A percentile compares a stretch with the other conserved stretches of the same genome.
Evolutionary conservation across 106 monocot species (phyloP).

Genomic region (Cymbidium sinense): DNA sequence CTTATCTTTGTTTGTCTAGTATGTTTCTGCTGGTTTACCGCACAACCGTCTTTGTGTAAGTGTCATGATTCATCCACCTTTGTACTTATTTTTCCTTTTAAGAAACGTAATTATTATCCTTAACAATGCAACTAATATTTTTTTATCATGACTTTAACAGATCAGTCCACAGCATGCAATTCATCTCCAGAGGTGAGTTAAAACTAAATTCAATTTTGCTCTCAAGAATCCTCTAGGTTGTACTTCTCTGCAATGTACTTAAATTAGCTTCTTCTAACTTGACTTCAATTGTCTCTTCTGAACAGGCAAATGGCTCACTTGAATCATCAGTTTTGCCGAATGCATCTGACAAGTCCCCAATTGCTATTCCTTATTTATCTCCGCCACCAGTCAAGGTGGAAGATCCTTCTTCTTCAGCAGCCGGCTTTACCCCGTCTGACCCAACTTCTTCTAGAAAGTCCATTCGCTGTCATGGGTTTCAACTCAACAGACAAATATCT

Average conservation of each 20-base stretch:
- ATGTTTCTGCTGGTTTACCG: too few relatives aligned
- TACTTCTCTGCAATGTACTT: not conserved
- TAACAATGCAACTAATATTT: not conserved
- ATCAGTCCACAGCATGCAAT: constrained; percentile 25
- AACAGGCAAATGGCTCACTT: constrained; percentile 31
- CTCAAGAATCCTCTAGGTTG: not conserved
- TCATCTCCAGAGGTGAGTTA: constrained; percentile 45
- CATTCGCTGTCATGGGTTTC: constrained; percentile 34
- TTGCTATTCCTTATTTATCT: constrained; percentile 21
- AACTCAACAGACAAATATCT: constrained; percentile 42
- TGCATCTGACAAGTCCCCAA: constrained; percentile 22
- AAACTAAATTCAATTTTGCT: not conserved
- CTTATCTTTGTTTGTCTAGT: too few relatives aligned
- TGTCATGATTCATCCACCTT: not conserved
- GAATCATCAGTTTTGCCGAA: constrained; percentile 20
- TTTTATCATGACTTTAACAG: constrained; percentile 12
- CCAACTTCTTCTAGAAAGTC: constrained; percentile 35
- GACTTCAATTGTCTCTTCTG: not conserved
- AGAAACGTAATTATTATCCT: not conserved
- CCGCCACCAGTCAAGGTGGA: constrained; percentile 14
- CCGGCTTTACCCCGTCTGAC: constrained; percentile 23
- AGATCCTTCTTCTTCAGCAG: constrained; percentile 36
- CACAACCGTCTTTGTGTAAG: too few relatives aligned
- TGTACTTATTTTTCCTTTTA: not conserved
- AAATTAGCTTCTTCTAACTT: not conserved